Percentiles rank a stretch among this genome's conserved stretches.
Evolutionary conservation across 176 grass and related monocot genomes (phyloP).

Genomic region (Zoysia pacifica): DNA sequence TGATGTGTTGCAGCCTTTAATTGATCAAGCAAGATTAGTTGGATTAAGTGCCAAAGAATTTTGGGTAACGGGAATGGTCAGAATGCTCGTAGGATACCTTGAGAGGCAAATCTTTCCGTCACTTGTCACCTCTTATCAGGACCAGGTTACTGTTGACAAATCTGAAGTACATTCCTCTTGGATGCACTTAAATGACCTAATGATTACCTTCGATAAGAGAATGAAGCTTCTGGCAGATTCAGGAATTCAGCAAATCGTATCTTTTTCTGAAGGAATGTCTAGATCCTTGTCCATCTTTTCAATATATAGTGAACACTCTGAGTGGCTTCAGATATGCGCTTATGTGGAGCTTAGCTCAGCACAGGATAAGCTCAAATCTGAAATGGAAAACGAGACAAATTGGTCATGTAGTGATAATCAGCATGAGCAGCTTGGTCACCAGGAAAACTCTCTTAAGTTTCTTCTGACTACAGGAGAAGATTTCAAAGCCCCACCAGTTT

Average conservation of each 20-base stretch:
- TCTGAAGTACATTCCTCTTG: constrained; percentile 66
- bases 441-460: constrained; percentile 48
- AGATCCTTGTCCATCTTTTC: constrained; percentile 78
- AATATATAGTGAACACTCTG: constrained; percentile 71
- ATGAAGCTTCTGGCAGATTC: constrained; percentile 77
- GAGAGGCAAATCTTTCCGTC: constrained; percentile 69
- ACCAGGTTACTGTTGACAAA: constrained; percentile 44
- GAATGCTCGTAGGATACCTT: constrained; percentile 72
- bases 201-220: constrained; percentile 89
- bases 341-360: constrained; percentile 70
- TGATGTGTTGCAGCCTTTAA: constrained; percentile 86
- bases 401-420: constrained; percentile 54
- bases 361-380: constrained; percentile 64
- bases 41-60: constrained; percentile 95
- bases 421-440: constrained; percentile 37
- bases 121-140: constrained; percentile 48
- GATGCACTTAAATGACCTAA: constrained; percentile 85
- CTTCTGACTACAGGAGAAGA: constrained; percentile 85
- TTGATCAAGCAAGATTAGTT: constrained; percentile 78
- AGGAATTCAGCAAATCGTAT: constrained; percentile 59
- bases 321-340: constrained; percentile 91
- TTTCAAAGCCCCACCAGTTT: constrained; percentile 75
- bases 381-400: constrained; percentile 57
- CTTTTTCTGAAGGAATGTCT: constrained; percentile 58
- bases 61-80: constrained; percentile 92